These are phyloP conservation scores for Exserohilum rostratum DNA, from an alignment of 2,329 filamentous ascomycete genomes.

Conservation along the genomic window DNA sequence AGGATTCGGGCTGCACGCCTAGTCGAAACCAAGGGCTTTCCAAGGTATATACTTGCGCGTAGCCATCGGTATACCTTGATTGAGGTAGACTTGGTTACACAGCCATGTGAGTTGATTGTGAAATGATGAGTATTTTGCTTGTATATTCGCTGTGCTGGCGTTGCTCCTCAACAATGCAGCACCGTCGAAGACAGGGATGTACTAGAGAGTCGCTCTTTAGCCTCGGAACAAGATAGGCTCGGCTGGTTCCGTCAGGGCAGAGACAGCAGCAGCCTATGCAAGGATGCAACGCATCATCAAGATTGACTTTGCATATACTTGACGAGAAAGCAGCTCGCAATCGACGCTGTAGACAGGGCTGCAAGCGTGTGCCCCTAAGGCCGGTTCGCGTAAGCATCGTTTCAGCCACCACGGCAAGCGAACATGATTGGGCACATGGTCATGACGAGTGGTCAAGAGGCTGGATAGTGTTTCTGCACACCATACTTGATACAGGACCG, in stretches of 20 bases:
- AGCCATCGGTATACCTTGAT: background rate
- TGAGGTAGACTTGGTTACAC: background rate
- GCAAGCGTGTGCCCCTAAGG: background rate
- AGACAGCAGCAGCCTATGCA: background rate
- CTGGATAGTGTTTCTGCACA: conserved; percentile 13
- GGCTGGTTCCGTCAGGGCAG: background rate
- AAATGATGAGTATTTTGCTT: conserved; percentile 3
- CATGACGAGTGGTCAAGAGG: background rate
- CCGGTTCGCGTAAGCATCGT: background rate
- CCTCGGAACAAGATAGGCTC: background rate
- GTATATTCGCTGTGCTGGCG: conserved; percentile 5
- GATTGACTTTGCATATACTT: background rate
- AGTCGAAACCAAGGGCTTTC: conserved; percentile 1
- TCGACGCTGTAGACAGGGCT: background rate
- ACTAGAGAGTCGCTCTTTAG: background rate
- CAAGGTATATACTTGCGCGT: conserved; percentile 3
- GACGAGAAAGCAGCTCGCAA: background rate
- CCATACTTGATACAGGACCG: conserved; percentile 13
- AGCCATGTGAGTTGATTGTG: background rate
- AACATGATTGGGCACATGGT: conserved; percentile 1
- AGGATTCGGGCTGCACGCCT: conserved; percentile 3
- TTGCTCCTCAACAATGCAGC: conserved; percentile 15
- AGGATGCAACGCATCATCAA: background rate
- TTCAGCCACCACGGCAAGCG: conserved; percentile 1
- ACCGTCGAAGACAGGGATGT: conserved; percentile 1